Percentiles rank a stretch among this genome's conserved stretches.
These are phyloP conservation scores for Streptanthus diversifolius DNA, from an alignment of 345 rosid species.

Conservation along the genomic window DNA sequence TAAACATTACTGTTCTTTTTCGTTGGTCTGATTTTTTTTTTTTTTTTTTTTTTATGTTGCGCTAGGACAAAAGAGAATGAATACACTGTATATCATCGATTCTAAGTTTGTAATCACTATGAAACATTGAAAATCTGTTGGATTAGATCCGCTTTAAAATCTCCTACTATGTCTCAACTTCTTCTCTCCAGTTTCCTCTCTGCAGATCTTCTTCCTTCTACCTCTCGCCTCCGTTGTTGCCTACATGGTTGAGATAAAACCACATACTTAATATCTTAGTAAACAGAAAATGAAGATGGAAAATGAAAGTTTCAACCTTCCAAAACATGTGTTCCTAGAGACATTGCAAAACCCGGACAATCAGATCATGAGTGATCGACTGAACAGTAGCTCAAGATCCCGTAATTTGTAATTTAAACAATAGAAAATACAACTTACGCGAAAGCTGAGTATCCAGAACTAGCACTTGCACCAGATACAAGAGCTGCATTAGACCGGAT, in stretches of 20 bases:
- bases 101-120: conserved; percentile 6
- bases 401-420: not conserved
- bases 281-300: not conserved
- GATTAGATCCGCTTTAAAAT: not conserved
- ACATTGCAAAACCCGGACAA: not conserved
- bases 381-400: not conserved
- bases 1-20: not conserved
- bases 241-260: conserved; percentile 38
- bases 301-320: not conserved
- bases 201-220: conserved; percentile 68
- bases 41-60: conserved; percentile 1
- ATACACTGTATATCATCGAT: conserved; percentile 8
- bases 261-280: not conserved
- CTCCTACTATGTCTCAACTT: conserved; percentile 41
- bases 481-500: conserved; percentile 56
- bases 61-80: conserved; percentile 21
- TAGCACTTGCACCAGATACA: conserved; percentile 68
- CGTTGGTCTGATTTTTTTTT: conserved; percentile 1
- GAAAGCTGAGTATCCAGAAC: conserved; percentile 84
- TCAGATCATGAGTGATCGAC: not conserved
- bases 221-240: conserved; percentile 84
- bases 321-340: not conserved
- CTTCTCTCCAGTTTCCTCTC: conserved; percentile 74
- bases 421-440: conserved; percentile 50
- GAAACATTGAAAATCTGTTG: conserved; percentile 15